These are phyloP conservation scores for Pichia eremophila DNA, from an alignment of 805 yeast genomes.

Conservation along the genomic window DNA sequence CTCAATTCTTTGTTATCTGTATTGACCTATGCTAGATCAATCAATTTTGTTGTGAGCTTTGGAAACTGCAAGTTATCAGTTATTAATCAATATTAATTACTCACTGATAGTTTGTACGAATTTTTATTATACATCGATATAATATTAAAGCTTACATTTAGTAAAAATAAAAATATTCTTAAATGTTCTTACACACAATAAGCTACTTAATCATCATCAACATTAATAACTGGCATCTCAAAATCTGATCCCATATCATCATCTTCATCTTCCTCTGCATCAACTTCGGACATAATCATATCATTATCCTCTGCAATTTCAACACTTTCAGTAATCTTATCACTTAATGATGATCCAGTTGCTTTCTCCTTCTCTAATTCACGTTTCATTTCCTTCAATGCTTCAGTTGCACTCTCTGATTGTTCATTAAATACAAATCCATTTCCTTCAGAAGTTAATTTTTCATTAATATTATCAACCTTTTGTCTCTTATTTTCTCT, in stretches of 20 bases:
- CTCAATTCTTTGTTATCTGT: conserved; percentile 10
- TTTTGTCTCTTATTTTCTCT: conserved; percentile 9
- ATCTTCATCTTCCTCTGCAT: conserved; percentile 6
- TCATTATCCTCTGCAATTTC: neutral
- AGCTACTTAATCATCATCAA: conserved; percentile 21
- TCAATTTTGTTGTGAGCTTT: conserved; percentile 2
- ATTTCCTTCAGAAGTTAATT: conserved; percentile 6
- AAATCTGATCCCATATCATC: conserved; percentile 26
- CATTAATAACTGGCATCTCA: conserved; percentile 29
- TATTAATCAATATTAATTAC: neutral
- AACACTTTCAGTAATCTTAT: conserved; percentile 5
- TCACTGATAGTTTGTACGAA: too few relatives aligned
- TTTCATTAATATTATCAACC: conserved; percentile 2
- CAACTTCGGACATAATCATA: neutral
- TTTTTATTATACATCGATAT: too few relatives aligned
- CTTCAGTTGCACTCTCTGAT: conserved; percentile 1
- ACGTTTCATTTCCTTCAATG: neutral
- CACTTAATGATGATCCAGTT: conserved; percentile 2
- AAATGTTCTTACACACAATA: too few relatives aligned
- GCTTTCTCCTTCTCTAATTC: neutral
- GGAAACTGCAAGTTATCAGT: conserved; percentile 11
- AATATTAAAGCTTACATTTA: too few relatives aligned
- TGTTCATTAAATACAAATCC: conserved; percentile 13
- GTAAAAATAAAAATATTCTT: too few relatives aligned
- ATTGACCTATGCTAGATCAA: conserved; percentile 17